These are phyloP conservation scores for Clitopilus hobsonii DNA, from an alignment of 768 basidiomycete species.

Conservation along the genomic window DNA sequence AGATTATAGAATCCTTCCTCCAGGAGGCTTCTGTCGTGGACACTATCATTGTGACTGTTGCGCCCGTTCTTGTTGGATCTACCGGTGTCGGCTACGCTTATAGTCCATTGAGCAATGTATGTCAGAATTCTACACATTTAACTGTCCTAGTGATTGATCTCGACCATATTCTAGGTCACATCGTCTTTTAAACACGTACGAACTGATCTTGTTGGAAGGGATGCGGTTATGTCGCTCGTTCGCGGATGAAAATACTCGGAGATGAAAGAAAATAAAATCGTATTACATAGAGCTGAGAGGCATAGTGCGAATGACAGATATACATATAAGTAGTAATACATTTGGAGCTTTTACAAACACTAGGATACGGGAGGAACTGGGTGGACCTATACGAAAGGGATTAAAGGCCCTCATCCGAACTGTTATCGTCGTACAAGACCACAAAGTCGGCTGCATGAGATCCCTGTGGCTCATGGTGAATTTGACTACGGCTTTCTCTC, in stretches of 20 bases:
- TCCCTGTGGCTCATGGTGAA: constrained; percentile 26
- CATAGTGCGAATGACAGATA: no score
- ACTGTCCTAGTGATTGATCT: not conserved
- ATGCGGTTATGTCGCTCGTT: constrained; percentile 20
- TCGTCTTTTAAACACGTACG: constrained; percentile 19
- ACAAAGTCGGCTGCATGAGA: constrained; percentile 55
- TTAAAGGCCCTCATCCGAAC: constrained; percentile 44
- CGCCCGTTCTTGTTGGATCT: constrained; percentile 77
- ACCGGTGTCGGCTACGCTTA: constrained; percentile 58
- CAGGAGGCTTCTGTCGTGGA: constrained; percentile 46
- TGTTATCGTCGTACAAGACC: constrained; percentile 64
- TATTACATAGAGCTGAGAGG: no score
- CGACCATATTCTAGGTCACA: not conserved
- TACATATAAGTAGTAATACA: no score
- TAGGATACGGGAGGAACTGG: no score
- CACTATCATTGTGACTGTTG: constrained; percentile 76
- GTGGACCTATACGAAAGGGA: no score
- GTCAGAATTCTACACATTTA: not conserved
- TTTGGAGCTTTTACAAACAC: no score
- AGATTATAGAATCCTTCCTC: constrained; percentile 74
- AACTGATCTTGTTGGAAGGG: constrained; percentile 30
- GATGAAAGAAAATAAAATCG: no score
- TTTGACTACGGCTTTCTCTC: constrained; percentile 44
- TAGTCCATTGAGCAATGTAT: constrained; percentile 11
- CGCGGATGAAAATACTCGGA: not conserved